Percentiles rank a stretch among this genome's conserved stretches.
Conservation (phyloP, 2,329 filamentous ascomycete genomes). For the Coniochaeta hoffmannii region DNA sequence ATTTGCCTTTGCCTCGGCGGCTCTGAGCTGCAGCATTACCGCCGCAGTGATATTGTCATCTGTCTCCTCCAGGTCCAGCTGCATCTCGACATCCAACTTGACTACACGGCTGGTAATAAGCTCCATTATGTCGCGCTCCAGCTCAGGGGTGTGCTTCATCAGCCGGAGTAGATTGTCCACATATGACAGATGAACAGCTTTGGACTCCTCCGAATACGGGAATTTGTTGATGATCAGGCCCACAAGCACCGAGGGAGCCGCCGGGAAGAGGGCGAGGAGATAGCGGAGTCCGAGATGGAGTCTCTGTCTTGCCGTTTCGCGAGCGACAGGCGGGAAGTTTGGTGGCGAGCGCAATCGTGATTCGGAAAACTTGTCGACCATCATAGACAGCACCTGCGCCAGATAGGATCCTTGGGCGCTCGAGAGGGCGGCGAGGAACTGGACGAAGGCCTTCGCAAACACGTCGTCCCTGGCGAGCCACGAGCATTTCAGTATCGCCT, state of each 20-base stretch:
- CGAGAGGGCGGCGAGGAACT: slow-evolving; percentile 64
- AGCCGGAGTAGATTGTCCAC: slow-evolving; percentile 76
- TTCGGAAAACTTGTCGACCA: slow-evolving; percentile 69
- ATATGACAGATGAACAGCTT: slow-evolving; percentile 77
- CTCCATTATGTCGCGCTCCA: slow-evolving; percentile 74
- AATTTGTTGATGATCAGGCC: slow-evolving; percentile 62
- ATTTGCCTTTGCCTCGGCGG: slow-evolving; percentile 18
- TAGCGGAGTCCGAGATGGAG: slow-evolving; percentile 71
- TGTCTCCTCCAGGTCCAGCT: slow-evolving; percentile 84
- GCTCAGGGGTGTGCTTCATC: slow-evolving; percentile 67
- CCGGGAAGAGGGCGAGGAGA: slow-evolving; percentile 73
- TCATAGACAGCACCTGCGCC: slow-evolving; percentile 65
- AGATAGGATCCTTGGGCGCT: slow-evolving; percentile 79
- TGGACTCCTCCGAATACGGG: slow-evolving; percentile 68
- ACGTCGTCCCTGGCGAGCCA: slow-evolving; percentile 59
- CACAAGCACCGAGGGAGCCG: slow-evolving; percentile 63
- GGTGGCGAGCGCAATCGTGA: slow-evolving; percentile 32
- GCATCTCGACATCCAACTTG: slow-evolving; percentile 92
- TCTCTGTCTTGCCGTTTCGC: slow-evolving; percentile 60
- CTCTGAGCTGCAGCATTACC: slow-evolving; percentile 49
- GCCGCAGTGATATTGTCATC: slow-evolving; percentile 80
- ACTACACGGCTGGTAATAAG: slow-evolving; percentile 81
- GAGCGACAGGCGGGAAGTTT: slow-evolving; percentile 51
- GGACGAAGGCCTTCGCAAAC: slow-evolving; percentile 60
- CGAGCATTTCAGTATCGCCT: slow-evolving; percentile 49